Base-by-base conservation (phyloP, 768 basidiomycete species). In the Mycena pura region DNA sequence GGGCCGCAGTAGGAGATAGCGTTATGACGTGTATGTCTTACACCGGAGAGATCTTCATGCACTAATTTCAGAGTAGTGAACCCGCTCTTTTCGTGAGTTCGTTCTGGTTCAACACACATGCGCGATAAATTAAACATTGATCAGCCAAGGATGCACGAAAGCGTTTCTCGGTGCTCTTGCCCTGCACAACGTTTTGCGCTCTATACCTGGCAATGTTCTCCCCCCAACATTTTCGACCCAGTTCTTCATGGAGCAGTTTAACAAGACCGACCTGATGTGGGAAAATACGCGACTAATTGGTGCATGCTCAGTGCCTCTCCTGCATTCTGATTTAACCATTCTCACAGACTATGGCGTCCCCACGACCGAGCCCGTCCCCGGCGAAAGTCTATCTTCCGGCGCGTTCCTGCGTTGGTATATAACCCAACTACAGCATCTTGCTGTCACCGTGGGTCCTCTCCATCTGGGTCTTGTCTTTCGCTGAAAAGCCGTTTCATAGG, bases 1-100 rank as follows among this genome's bases (percentile, higher is more conserved):
- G 69, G 41, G 62, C 76, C 34, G 76, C 74, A 1, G 6, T 77
- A 27, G 77, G 76, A n/a, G 77, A 78, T 47, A 70, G 74, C 31
- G 67, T 73, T 8, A 72, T 76, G 74, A 66, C 54, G 7, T 15
- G 63, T 65, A 21, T 24, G 59, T 24, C 2, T 46, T 28, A 13
- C 8, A 11, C 15, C 10, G 1, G 11, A 10, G 27, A 9, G 10
- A 15, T 36, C 32, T 5, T 10, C 28, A n/a, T 44, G n/a, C 24
- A 31, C 44, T 49, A 9, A 53, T 10, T 11, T n/a, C 21, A n/a
- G 2, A 15, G 5, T n/a, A 64, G 63, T 64, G 29, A 60, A 64
- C 44, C 63, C 63, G 11, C 24, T 64, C 6, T 64, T 64, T 22
- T 40, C 46, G 60, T 61, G 38, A 61, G 60, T 50, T 36, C 22